A percentile compares a stretch with the other conserved stretches of the same genome.
phyloP scores from a whole-genome alignment of 495 filamentous ascomycete species.

The Hypoxylon crocopeplum region DNA sequence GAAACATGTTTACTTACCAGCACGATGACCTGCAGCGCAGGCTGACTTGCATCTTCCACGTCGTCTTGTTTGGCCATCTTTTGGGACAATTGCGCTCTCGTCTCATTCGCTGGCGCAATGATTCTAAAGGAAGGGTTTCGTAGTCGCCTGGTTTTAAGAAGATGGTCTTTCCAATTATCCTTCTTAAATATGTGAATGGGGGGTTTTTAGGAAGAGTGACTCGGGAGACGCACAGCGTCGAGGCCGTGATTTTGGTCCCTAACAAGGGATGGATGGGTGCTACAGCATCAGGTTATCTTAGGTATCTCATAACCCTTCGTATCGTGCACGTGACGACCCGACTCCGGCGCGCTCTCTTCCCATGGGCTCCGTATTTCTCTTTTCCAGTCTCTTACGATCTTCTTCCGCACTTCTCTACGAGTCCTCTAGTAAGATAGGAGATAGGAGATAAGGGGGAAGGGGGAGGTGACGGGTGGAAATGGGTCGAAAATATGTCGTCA shows the following conservation, averaged over 20 bases:
- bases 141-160: no score
- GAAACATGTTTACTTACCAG: constrained; percentile 65
- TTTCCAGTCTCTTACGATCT: neutral
- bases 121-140: no score
- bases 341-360: neutral
- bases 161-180: no score
- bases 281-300: constrained; percentile 18
- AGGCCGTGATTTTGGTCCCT: constrained; percentile 5
- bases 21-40: constrained; percentile 79
- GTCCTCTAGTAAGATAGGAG: neutral
- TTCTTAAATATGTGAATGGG: no score
- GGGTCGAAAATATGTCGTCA: constrained; percentile 4
- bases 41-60: constrained; percentile 36
- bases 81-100: constrained; percentile 27
- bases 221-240: no score
- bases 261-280: neutral
- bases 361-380: neutral
- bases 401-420: neutral
- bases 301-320: constrained; percentile 7
- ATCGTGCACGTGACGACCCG: constrained; percentile 25
- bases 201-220: no score
- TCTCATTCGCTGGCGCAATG: neutral
- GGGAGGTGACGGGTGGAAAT: neutral
- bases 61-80: constrained; percentile 25
- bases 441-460: neutral